These are phyloP conservation scores for Hygrophoropsis aurantiaca DNA, from an alignment of 768 basidiomycete genomes.

Conservation along the genomic window DNA sequence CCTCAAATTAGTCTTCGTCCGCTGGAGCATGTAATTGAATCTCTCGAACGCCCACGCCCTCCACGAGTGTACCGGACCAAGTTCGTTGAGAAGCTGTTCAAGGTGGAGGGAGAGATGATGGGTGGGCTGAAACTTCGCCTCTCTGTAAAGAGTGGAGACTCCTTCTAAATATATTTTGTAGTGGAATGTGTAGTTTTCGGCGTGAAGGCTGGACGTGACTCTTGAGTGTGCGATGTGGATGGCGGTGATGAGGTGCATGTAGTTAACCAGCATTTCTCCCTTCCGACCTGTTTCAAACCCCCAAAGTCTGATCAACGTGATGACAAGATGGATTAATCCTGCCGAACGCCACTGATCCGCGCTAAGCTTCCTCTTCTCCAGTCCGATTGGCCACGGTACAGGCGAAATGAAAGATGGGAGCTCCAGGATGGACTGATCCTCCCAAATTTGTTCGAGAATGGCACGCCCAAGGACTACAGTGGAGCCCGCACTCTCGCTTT, in stretches of 20 bases:
- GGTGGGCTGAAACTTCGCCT: slow-evolving; percentile 14
- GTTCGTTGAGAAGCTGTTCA: slow-evolving; percentile 12
- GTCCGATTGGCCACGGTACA: neutral
- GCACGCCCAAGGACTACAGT: too few relatives aligned
- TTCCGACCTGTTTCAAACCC: too few relatives aligned
- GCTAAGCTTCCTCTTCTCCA: slow-evolving; percentile 28
- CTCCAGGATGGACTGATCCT: too few relatives aligned
- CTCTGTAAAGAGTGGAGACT: slow-evolving; percentile 14
- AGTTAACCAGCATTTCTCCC: slow-evolving; percentile 28
- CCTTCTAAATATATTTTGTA: slow-evolving; percentile 18
- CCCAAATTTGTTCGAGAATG: too few relatives aligned
- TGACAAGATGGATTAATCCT: slow-evolving; percentile 27
- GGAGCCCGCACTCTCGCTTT: too few relatives aligned
- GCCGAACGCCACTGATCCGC: slow-evolving; percentile 28
- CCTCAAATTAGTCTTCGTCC: too few relatives aligned
- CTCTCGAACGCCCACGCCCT: slow-evolving; percentile 27
- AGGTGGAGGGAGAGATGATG: slow-evolving; percentile 26
- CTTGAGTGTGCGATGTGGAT: slow-evolving; percentile 22
- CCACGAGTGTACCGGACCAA: slow-evolving; percentile 26
- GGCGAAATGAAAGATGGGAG: too few relatives aligned
- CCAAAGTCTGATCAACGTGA: too few relatives aligned
- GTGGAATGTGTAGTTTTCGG: slow-evolving; percentile 7
- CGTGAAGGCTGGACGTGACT: slow-evolving; percentile 10
- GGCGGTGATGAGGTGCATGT: slow-evolving; percentile 28
- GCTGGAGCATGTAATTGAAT: too few relatives aligned